phyloP scores from a whole-genome alignment of 176 grass and related monocot genomes.

The Aegilops longissima region DNA sequence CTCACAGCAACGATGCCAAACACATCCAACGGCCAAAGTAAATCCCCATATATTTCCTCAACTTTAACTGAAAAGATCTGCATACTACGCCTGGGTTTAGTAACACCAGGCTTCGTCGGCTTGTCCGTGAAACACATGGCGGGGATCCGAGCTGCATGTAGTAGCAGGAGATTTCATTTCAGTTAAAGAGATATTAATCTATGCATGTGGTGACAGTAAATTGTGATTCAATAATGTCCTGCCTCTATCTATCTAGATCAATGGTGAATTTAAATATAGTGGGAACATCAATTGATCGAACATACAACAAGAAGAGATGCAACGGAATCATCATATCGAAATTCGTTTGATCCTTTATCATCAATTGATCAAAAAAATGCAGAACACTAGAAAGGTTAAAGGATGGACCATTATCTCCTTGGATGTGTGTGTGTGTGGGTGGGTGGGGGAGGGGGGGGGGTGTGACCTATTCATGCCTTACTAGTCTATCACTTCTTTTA shows the following conservation, averaged over 20 bases:
- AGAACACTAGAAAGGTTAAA: too few relatives aligned
- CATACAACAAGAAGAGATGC: not conserved
- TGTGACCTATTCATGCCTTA: too few relatives aligned
- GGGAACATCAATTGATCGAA: not conserved
- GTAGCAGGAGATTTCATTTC: not conserved
- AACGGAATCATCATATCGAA: not conserved
- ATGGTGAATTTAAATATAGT: not conserved
- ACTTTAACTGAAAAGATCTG: constrained; percentile 22
- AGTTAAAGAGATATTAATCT: not conserved
- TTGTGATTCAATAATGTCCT: not conserved
- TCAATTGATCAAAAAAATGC: not conserved
- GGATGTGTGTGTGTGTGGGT: too few relatives aligned
- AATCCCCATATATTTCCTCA: not conserved
- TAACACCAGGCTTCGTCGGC: not conserved
- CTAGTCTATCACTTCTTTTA: too few relatives aligned
- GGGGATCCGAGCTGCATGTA: not conserved
- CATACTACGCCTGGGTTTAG: not conserved
- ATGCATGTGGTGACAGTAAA: not conserved
- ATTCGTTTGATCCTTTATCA: not conserved
- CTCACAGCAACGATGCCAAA: not conserved
- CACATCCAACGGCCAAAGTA: constrained; percentile 1
- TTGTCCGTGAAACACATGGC: not conserved
- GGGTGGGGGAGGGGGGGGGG: too few relatives aligned
- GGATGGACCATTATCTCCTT: too few relatives aligned
- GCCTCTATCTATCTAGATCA: not conserved